phyloP scores from a whole-genome alignment of 2,329 filamentous ascomycete species.

The Ophiostoma pallidulum region DNA sequence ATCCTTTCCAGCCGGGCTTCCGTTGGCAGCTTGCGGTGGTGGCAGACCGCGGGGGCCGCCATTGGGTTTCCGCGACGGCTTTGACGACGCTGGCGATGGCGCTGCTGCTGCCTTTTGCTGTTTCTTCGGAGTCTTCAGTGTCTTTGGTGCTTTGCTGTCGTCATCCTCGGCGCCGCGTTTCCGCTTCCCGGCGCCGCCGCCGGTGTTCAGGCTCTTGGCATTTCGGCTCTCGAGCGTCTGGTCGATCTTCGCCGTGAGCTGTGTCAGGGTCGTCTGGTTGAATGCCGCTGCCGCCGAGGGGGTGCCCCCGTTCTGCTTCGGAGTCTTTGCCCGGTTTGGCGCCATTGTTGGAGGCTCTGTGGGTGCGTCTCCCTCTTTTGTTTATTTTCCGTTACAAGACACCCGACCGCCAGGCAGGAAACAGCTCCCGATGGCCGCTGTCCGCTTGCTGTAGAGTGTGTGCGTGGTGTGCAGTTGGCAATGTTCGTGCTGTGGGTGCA shows the following conservation, averaged over 20 bases:
- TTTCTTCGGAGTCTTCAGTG: slow-evolving; percentile 35
- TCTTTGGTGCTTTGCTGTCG: slow-evolving; percentile 13
- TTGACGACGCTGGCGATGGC: slow-evolving; percentile 16
- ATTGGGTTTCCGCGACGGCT: slow-evolving; percentile 18
- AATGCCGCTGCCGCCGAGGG: slow-evolving; percentile 26
- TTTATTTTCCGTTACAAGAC: no score
- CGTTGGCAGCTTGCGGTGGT: no score
- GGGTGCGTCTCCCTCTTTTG: no score
- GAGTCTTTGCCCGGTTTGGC: slow-evolving; percentile 23
- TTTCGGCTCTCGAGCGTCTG: slow-evolving; percentile 36
- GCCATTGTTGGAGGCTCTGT: slow-evolving; percentile 20
- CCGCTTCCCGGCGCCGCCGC: slow-evolving; percentile 13
- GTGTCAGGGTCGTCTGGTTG: slow-evolving; percentile 40
- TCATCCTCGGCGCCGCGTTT: slow-evolving; percentile 12
- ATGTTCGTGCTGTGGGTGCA: no score
- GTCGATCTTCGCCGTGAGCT: slow-evolving; percentile 49
- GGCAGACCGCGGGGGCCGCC: no score
- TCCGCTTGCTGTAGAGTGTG: no score
- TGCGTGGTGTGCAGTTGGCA: no score
- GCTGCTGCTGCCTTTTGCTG: slow-evolving; percentile 22
- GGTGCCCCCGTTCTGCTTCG: slow-evolving; percentile 26
- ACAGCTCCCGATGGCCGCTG: no score
- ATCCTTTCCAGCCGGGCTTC: slow-evolving; percentile 24
- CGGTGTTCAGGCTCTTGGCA: slow-evolving; percentile 20
- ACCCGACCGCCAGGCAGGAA: no score